Conservation (phyloP, 139 green algal genomes). For the Micractinium sp. region DNA sequence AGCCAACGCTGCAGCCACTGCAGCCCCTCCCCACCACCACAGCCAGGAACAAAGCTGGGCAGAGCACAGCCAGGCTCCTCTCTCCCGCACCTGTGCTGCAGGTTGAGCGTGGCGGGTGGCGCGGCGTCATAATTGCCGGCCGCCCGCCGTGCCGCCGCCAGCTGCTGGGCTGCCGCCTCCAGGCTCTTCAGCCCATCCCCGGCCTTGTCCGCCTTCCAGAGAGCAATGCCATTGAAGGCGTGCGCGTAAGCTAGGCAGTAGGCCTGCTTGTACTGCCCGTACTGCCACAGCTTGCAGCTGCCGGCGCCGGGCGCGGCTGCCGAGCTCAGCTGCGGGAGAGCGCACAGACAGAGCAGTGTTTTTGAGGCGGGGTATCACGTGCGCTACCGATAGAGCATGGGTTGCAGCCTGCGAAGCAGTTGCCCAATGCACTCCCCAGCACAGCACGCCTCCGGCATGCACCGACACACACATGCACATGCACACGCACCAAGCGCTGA, state of each 20-base stretch:
- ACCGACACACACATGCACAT: too few relatives aligned
- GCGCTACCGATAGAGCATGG: neutral
- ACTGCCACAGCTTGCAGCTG: conserved; percentile 33
- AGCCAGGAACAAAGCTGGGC: neutral
- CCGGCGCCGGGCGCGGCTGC: neutral
- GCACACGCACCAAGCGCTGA: too few relatives aligned
- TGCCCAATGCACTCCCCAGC: neutral
- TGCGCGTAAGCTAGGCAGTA: conserved; percentile 25
- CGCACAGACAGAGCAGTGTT: too few relatives aligned
- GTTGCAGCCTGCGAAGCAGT: too few relatives aligned
- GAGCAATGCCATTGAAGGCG: conserved; percentile 33
- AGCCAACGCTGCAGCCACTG: neutral
- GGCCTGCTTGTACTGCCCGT: conserved; percentile 47
- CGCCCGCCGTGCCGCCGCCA: neutral
- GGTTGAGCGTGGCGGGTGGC: conserved; percentile 20
- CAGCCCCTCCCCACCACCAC: neutral
- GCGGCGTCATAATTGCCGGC: conserved; percentile 35
- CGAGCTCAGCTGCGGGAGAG: neutral
- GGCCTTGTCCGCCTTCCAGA: conserved; percentile 34
- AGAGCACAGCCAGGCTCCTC: neutral
- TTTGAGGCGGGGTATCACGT: too few relatives aligned
- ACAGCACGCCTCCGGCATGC: neutral
- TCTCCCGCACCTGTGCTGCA: conserved; percentile 21
- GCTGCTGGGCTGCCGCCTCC: neutral
- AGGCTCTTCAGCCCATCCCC: conserved; percentile 27